Conservation (phyloP, 805 yeast genomes). For the Saturnispora zaruensis region DNA sequence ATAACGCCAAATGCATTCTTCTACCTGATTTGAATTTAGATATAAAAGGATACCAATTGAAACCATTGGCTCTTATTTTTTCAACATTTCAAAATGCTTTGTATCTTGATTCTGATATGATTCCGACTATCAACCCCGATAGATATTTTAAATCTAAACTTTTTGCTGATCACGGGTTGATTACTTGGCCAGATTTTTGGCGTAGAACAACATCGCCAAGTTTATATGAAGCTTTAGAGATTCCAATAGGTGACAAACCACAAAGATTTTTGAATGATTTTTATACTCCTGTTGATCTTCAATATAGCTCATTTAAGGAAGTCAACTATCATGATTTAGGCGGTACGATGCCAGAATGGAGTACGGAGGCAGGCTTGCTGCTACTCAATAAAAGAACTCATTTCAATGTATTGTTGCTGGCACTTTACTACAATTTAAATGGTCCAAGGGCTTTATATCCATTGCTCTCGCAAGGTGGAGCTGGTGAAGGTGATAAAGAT, state of each 20-base stretch:
- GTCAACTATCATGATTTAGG: slow-evolving; percentile 50
- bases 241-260: slow-evolving; percentile 25
- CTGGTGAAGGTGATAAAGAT: slow-evolving; percentile 74
- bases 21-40: slow-evolving; percentile 28
- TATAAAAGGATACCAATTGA: slow-evolving; percentile 31
- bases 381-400: slow-evolving; percentile 49
- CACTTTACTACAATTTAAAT: slow-evolving; percentile 56
- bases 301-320: slow-evolving; percentile 18
- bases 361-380: slow-evolving; percentile 63
- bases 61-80: slow-evolving; percentile 35
- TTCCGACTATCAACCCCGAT: slow-evolving; percentile 37
- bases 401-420: slow-evolving; percentile 45
- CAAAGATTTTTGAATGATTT: slow-evolving; percentile 21
- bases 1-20: slow-evolving; percentile 35
- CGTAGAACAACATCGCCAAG: slow-evolving; percentile 57
- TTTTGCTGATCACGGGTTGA: slow-evolving; percentile 40
- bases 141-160: slow-evolving; percentile 31
- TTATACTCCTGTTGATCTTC: slow-evolving; percentile 19
- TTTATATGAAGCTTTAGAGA: slow-evolving; percentile 34
- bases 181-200: slow-evolving; percentile 77
- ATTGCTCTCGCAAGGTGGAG: slow-evolving; percentile 49
- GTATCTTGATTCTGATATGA: slow-evolving; percentile 40
- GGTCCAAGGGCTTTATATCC: slow-evolving; percentile 56
- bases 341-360: slow-evolving; percentile 56
- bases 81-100: slow-evolving; percentile 39